Base-by-base conservation (phyloP, 2,329 filamentous ascomycete species). In the Colletotrichum sp. region DNA sequence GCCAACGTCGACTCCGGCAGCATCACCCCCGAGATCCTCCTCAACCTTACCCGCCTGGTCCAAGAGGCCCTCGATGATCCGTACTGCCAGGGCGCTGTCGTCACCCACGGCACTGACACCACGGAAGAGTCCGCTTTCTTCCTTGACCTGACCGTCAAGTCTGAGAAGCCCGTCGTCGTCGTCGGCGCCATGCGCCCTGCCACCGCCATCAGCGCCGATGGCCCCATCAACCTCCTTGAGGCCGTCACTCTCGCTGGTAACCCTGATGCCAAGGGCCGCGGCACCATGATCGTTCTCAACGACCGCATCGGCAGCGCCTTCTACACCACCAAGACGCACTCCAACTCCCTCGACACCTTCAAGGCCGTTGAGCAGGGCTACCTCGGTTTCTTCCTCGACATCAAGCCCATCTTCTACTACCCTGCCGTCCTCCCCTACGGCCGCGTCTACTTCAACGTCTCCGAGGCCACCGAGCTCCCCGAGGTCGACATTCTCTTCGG, bases 51-150 rank as follows among this genome's bases (percentile, higher is more conserved):
- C 7, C 83, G 87, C 28, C 82, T 84, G 70, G 87, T 92, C 68
- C 88, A 89, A 71, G 76, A 76, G 7, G 88, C 89, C 71, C 83
- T 91, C 5, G 85, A 87, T 30, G 81, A 79, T 71, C 82, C 83
- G n/a, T 78, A 82, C 65, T 82, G 82, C 38, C 82, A 84, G 82
- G 90, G 88, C 43, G 89, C 89, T 8, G 89, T 93, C 7, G 84
- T 94, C 69, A 93, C 92, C 1, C 92, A 93, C 78, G 92, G 92
- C 63, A 93, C 92, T 10, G 92, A 94, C 78, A 92, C 90, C 0
- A 85, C 93, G 2, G 91, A 93, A 78, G 91, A 93, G 81, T 89
- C 89, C 1, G 89, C 91, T 10, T 92, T 93, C 84, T 92, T 92
- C 83, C 83, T 93, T 10, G 89, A 92, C 76, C 82, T 90, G 5